Conservation (phyloP, 495 filamentous ascomycete genomes). For the Penicillium paradoxum region DNA sequence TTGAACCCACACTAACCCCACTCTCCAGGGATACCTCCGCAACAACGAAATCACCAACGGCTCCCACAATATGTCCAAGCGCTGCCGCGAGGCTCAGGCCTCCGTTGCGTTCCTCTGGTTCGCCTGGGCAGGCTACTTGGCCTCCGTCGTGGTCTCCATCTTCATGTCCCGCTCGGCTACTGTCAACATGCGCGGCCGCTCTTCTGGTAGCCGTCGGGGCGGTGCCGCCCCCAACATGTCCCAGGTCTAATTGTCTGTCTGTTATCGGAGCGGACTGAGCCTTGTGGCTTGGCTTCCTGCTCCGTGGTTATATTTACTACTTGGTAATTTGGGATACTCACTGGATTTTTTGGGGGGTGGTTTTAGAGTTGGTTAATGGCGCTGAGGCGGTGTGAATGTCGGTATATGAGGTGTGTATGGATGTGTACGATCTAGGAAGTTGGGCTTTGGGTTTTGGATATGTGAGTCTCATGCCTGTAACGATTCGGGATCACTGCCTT, state of each 20-base stretch:
- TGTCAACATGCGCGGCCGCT: constrained; percentile 38
- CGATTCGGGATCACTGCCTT: not conserved
- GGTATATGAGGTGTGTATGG: not conserved
- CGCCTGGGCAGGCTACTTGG: constrained; percentile 56
- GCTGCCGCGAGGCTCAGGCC: constrained; percentile 67
- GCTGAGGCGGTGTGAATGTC: not conserved
- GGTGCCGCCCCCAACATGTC: constrained; percentile 55
- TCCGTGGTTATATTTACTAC: not conserved
- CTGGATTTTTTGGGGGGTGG: too few relatives aligned
- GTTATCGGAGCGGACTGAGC: too few relatives aligned
- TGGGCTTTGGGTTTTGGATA: not conserved
- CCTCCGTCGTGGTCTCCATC: constrained; percentile 48
- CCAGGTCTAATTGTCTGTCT: constrained; percentile 48
- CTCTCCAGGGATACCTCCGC: constrained; percentile 41
- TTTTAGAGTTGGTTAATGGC: not conserved
- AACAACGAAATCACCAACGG: constrained; percentile 59
- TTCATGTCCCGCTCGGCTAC: constrained; percentile 36
- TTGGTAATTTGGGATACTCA: not conserved
- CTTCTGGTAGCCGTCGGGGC: constrained; percentile 35
- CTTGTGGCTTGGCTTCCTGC: too few relatives aligned
- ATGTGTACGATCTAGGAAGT: not conserved
- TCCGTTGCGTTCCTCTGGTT: constrained; percentile 68
- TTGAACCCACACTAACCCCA: not conserved
- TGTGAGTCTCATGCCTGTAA: not conserved
- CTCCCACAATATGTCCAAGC: constrained; percentile 46